Evolutionary conservation across 495 filamentous ascomycete genomes (phyloP).

Genomic region (Ascobolus immersus): DNA sequence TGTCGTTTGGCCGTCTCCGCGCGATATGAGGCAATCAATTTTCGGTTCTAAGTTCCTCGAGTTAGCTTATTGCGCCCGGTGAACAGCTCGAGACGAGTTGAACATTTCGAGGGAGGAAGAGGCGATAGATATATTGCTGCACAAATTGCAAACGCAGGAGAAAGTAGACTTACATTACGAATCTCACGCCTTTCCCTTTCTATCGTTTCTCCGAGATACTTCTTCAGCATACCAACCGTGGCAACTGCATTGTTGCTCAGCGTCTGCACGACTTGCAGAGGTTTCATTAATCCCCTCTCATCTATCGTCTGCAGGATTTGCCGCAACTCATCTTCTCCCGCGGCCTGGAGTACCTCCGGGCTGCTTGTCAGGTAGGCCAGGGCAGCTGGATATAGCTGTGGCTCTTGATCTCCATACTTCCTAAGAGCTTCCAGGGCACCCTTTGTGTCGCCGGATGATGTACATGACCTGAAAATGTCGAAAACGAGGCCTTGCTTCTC

Average conservation of each 20-base stretch:
- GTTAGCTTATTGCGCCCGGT: slow-evolving; percentile 6
- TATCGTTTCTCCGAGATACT: slow-evolving; percentile 69
- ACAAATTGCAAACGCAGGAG: not conserved
- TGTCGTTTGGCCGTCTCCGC: slow-evolving; percentile 58
- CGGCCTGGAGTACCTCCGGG: slow-evolving; percentile 56
- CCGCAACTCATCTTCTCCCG: slow-evolving; percentile 57
- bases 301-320: slow-evolving; percentile 66
- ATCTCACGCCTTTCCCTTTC: slow-evolving; percentile 72
- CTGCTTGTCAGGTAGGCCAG: slow-evolving; percentile 82
- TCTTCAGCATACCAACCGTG: slow-evolving; percentile 91
- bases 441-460: slow-evolving; percentile 68
- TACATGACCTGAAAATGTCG: slow-evolving; percentile 94
- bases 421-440: slow-evolving; percentile 70
- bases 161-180: slow-evolving; percentile 24
- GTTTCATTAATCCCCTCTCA: slow-evolving; percentile 75
- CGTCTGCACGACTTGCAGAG: slow-evolving; percentile 87
- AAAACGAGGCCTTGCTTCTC: slow-evolving; percentile 79
- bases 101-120: not conserved
- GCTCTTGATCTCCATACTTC: slow-evolving; percentile 80
- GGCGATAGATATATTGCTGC: not conserved
- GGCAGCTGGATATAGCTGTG: slow-evolving; percentile 77
- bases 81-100: not conserved
- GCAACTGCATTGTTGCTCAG: slow-evolving; percentile 63
- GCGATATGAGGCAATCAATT: slow-evolving; percentile 62
- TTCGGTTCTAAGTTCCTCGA: slow-evolving; percentile 51